These are phyloP conservation scores for Annulohypoxylon maeteangense DNA, from an alignment of 495 filamentous ascomycete genomes.

Conservation along the genomic window DNA sequence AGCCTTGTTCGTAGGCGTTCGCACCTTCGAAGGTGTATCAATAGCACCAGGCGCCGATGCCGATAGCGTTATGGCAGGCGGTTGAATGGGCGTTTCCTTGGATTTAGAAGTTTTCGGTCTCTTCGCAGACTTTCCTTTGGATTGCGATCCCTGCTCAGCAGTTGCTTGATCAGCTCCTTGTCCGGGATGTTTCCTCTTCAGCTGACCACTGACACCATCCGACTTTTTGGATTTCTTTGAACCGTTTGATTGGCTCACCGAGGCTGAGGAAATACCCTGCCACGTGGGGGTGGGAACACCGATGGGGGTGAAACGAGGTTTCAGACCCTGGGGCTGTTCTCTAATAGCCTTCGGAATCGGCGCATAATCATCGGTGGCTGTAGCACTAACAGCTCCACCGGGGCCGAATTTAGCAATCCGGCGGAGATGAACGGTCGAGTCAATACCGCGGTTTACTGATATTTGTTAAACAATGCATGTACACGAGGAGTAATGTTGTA, in stretches of 20 bases:
- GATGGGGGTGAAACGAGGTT: conserved; percentile 55
- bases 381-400: conserved; percentile 37
- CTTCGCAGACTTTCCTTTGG: conserved; percentile 34
- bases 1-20: conserved; percentile 16
- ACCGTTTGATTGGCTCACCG: conserved; percentile 42
- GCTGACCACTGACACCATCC: conserved; percentile 30
- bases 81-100: conserved; percentile 9
- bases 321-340: conserved; percentile 59
- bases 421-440: conserved; percentile 57
- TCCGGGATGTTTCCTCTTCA: conserved; percentile 42
- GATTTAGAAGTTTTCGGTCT: conserved; percentile 33
- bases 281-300: conserved; percentile 47
- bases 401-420: conserved; percentile 54
- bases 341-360: conserved; percentile 48
- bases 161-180: conserved; percentile 16
- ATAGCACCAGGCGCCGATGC: conserved; percentile 5
- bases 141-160: conserved; percentile 26
- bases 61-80: neutral
- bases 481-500: neutral
- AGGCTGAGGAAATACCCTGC: neutral
- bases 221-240: conserved; percentile 39
- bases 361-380: conserved; percentile 37
- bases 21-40: conserved; percentile 28
- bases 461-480: conserved; percentile 14
- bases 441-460: conserved; percentile 52